Conservation (phyloP, 352 stramenopile genomes). For the Globisporangium polare region DNA sequence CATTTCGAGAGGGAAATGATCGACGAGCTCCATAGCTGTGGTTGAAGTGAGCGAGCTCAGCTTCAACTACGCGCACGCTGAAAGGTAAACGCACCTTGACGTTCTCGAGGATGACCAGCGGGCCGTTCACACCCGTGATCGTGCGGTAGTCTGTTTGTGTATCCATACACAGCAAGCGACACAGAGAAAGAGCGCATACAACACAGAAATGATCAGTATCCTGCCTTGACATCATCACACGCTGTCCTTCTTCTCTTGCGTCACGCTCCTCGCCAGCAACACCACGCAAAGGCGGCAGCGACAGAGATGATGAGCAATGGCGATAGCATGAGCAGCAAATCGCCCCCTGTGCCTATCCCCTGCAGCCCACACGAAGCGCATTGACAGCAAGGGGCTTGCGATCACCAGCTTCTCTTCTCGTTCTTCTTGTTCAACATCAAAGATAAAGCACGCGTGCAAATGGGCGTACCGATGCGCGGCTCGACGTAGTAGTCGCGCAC, state of each 20-base stretch:
- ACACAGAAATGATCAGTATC: too few relatives aligned
- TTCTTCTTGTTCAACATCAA: not conserved
- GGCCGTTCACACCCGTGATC: conserved; percentile 98
- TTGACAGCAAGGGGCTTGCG: not conserved
- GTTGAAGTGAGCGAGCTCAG: not conserved
- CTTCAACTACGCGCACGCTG: not conserved
- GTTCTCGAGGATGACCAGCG: conserved; percentile 99
- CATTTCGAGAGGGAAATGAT: not conserved
- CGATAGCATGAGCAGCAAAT: too few relatives aligned
- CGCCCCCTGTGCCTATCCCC: too few relatives aligned
- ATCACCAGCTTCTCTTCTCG: not conserved
- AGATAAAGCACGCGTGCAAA: not conserved
- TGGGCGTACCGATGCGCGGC: conserved; percentile 64
- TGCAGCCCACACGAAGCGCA: not conserved
- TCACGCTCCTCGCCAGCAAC: too few relatives aligned
- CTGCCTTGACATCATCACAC: too few relatives aligned
- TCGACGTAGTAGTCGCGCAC: conserved; percentile 87
- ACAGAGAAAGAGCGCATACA: conserved; percentile 13
- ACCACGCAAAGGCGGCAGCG: too few relatives aligned
- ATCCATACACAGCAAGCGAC: not conserved
- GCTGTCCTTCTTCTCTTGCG: too few relatives aligned
- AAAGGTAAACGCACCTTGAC: conserved; percentile 89
- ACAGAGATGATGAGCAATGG: too few relatives aligned
- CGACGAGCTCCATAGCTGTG: not conserved
- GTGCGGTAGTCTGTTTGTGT: conserved; percentile 90